Conservation (phyloP, 1,284 basidiomycete species). For the Ceratobasidium sp. region DNA sequence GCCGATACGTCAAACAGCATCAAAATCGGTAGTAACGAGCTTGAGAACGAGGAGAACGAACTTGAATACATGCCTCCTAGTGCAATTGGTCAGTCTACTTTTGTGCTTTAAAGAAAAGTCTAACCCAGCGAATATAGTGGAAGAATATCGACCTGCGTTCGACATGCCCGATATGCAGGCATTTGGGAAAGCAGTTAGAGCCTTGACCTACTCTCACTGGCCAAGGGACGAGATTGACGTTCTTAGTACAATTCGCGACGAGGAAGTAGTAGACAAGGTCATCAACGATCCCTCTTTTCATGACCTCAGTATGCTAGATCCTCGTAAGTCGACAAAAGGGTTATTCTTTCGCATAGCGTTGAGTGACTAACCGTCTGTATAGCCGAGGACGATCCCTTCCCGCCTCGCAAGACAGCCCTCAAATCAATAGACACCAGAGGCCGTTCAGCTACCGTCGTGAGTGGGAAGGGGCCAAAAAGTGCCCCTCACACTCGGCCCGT, state of each 20-base stretch:
- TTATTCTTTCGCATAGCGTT: neutral
- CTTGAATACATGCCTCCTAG: conserved; percentile 81
- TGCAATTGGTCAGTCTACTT: conserved; percentile 59
- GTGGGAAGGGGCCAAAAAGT: conserved; percentile 4
- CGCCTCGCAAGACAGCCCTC: neutral
- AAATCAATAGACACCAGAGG: conserved; percentile 21
- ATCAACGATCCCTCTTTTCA: conserved; percentile 23
- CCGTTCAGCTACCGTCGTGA: conserved; percentile 2
- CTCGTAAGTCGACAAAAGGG: conserved; percentile 18
- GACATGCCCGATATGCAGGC: conserved; percentile 64
- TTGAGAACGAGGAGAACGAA: conserved; percentile 63
- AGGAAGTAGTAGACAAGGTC: conserved; percentile 29
- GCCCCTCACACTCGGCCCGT: conserved; percentile 17
- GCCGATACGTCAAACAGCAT: conserved; percentile 52
- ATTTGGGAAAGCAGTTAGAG: conserved; percentile 57
- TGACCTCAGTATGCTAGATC: conserved; percentile 30
- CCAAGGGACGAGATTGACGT: conserved; percentile 29
- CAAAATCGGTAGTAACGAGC: conserved; percentile 51
- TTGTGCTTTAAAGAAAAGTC: neutral
- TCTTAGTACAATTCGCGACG: conserved; percentile 30
- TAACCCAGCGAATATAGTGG: conserved; percentile 12
- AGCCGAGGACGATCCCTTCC: conserved; percentile 36
- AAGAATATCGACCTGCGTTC: conserved; percentile 65
- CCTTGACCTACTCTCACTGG: conserved; percentile 45
- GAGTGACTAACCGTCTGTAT: neutral